A percentile compares a stretch with the other conserved stretches of the same genome.
phyloP scores from a whole-genome alignment of 495 filamentous ascomycete species.

The Neurospora discreta region DNA sequence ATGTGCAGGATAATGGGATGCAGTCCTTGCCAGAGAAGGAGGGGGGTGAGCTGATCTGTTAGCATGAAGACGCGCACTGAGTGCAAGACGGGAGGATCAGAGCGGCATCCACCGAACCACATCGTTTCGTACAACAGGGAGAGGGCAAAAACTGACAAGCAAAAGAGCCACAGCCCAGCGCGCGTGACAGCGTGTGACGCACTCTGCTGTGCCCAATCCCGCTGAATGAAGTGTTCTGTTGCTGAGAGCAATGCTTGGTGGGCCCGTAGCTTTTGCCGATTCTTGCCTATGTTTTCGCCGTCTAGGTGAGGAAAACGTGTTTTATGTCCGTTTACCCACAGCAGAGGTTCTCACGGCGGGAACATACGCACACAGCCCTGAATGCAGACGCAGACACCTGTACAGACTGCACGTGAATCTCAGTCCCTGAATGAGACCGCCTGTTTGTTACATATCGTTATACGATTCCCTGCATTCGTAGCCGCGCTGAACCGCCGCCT shows the following conservation, averaged over 20 bases:
- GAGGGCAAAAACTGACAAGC: neutral
- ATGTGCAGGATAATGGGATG: neutral
- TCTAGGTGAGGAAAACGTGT: neutral
- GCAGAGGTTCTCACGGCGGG: neutral
- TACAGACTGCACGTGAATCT: neutral
- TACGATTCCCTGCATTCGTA: neutral
- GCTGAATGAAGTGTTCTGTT: neutral
- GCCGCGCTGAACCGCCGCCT: neutral
- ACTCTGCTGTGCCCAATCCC: neutral
- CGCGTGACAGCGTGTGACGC: neutral
- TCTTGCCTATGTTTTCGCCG: neutral
- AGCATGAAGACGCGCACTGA: neutral
- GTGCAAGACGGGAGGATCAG: neutral
- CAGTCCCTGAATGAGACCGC: neutral
- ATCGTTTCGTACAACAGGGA: slow-evolving; percentile 1
- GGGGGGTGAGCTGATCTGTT: slow-evolving; percentile 3
- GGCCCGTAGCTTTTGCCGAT: neutral
- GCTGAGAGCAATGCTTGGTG: neutral
- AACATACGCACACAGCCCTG: neutral
- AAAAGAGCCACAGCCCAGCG: neutral
- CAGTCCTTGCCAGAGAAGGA: slow-evolving; percentile 1
- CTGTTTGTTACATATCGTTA: neutral
- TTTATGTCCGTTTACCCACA: neutral
- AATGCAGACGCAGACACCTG: neutral
- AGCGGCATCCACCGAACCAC: neutral